Evolutionary conservation across 164 flowering plant genomes (phyloP), one percentile per base, ranked within the genome.

Genomic region (Dillenia suffruticosa): DNA sequence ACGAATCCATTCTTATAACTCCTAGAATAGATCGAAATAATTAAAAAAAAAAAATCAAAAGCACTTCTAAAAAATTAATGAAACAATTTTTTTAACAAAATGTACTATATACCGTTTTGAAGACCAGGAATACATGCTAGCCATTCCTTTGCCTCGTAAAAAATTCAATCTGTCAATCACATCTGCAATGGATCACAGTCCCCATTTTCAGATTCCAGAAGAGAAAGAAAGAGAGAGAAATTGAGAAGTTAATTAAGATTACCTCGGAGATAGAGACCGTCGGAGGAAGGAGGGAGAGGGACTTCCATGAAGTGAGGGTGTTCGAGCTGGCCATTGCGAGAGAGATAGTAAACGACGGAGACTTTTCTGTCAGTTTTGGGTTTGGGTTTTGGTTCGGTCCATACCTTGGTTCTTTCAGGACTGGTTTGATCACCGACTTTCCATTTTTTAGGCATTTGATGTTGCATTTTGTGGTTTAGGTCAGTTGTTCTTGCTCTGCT

Each of bases 241-340:
- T 49, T 47, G 12, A 61, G 50, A 17, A 13, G 51, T 46, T 14
- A 26, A 49, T 14, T 51, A 12, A 51, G 15, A 54, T 51, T 68
- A 87, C 96, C 96, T 80, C 72, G 72, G 74, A 87, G 97, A 68
- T 74, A 84, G 56, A 90, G 92, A 13, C 96, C 93, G 9, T 84
- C 76, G 15, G 72, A 54, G 12, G 91, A 79, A n/a, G 97, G 89
- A 57, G 97, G 87, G 58, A 89, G 86, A 60, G 96, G 78, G 47
- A 91, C 96, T 61, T 94, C 99, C 71, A 91, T 84, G 83, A 89
- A 92, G 76, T 91, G 99, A 13, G 99, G 97, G 55, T 94, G 94
- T 52, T 94, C 94, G 12, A 92, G 96, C 64, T 85, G 92, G 24
- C 99, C 96, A 54, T 89, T 87, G 24, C 88, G 69, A 11, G 82